A percentile compares a stretch with the other conserved stretches of the same genome.
Evolutionary conservation across 441 rosid genomes (phyloP).

Genomic region (Adansonia madagascariensis): DNA sequence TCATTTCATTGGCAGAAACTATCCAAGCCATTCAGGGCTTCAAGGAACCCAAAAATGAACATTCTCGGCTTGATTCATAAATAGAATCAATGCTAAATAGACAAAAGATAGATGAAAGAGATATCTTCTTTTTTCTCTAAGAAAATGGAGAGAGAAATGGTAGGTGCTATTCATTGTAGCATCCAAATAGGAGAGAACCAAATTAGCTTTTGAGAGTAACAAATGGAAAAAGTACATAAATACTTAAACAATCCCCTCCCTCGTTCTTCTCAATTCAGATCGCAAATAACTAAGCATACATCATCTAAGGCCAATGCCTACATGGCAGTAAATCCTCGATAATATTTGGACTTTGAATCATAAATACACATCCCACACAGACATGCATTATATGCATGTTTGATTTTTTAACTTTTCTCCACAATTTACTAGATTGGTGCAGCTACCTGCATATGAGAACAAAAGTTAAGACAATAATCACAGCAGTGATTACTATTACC

Average conservation of each 20-base stretch:
- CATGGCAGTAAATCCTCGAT: neutral
- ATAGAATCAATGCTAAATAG: no score
- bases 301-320: neutral
- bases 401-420: neutral
- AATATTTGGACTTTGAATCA: neutral
- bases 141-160: no score
- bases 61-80: no score
- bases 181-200: neutral
- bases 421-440: neutral
- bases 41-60: no score
- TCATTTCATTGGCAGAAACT: no score
- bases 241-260: neutral
- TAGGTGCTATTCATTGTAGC: neutral
- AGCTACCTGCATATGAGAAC: neutral
- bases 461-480: neutral
- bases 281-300: neutral
- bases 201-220: neutral
- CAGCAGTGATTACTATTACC: neutral
- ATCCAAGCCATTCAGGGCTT: no score
- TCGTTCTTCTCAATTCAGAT: conserved; percentile 6
- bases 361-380: neutral
- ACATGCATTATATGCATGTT: neutral
- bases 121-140: no score
- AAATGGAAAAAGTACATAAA: neutral
- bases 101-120: no score